Conservation (phyloP, 192 early-diverging fungal species). For the Haplosporangium gracile region DNA sequence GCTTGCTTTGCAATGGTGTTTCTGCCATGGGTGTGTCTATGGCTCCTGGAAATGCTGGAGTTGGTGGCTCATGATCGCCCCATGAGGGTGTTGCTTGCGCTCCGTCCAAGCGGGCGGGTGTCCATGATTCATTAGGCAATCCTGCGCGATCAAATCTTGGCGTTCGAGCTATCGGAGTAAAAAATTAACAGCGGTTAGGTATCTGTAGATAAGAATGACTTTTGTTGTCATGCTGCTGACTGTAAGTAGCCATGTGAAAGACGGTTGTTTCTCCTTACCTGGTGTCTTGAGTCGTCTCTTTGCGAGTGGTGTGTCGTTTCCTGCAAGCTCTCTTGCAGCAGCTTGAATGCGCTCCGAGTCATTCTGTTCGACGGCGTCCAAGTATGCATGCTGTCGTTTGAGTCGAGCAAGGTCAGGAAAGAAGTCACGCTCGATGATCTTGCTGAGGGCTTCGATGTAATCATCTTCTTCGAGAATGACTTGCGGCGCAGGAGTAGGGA, state of each 20-base stretch:
- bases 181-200: background rate
- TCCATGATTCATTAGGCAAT: constrained; percentile 43
- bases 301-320: constrained; percentile 50
- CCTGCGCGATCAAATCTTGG: constrained; percentile 20
- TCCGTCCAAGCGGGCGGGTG: constrained; percentile 42
- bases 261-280: constrained; percentile 16
- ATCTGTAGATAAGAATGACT: background rate
- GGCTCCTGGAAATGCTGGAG: background rate
- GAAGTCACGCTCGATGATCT: constrained; percentile 88
- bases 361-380: constrained; percentile 56
- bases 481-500: constrained; percentile 43
- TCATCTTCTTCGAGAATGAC: constrained; percentile 81
- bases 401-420: constrained; percentile 79
- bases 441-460: constrained; percentile 78
- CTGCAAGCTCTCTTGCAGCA: constrained; percentile 48
- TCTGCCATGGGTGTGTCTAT: constrained; percentile 33
- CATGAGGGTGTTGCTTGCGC: constrained; percentile 22
- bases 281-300: constrained; percentile 44
- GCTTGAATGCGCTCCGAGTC: constrained; percentile 44
- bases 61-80: constrained; percentile 12
- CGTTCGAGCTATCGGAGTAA: constrained; percentile 21
- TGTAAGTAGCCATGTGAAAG: background rate
- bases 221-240: background rate
- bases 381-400: constrained; percentile 63
- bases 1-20: constrained; percentile 28